These are phyloP conservation scores for Aureobasidium sp. DNA, from an alignment of 2,329 filamentous ascomycete genomes.

Conservation along the genomic window DNA sequence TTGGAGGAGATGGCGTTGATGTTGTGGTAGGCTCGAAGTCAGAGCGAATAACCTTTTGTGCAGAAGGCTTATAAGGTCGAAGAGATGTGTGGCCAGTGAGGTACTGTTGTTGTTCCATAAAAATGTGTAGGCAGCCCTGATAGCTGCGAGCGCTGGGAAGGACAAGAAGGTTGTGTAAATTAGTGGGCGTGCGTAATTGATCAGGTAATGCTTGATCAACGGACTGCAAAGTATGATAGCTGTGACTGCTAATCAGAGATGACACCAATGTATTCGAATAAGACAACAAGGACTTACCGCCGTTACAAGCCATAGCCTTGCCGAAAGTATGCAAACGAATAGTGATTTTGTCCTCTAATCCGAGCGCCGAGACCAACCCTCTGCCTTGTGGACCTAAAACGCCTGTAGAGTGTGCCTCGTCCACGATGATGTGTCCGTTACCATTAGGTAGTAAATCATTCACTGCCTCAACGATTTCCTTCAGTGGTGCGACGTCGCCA, in stretches of 20 bases:
- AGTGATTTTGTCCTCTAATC: slow-evolving; percentile 50
- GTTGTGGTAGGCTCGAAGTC: slow-evolving; percentile 6
- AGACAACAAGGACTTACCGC: slow-evolving; percentile 47
- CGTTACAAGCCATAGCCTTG: slow-evolving; percentile 60
- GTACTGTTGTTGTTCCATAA: slow-evolving; percentile 46
- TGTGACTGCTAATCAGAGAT: slow-evolving; percentile 27
- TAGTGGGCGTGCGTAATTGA: slow-evolving; percentile 68
- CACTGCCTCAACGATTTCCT: slow-evolving; percentile 52
- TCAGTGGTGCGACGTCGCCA: slow-evolving; percentile 62
- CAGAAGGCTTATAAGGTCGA: slow-evolving; percentile 27
- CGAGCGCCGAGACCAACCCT: slow-evolving; percentile 52
- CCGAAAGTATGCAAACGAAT: slow-evolving; percentile 59
- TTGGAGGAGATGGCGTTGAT: slow-evolving; percentile 21
- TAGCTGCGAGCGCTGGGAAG: slow-evolving; percentile 53
- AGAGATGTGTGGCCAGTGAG: slow-evolving; percentile 41
- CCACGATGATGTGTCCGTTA: slow-evolving; percentile 58
- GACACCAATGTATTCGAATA: too few relatives aligned
- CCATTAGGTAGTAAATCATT: slow-evolving; percentile 48
- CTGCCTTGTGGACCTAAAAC: slow-evolving; percentile 50
- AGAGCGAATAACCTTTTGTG: slow-evolving; percentile 25
- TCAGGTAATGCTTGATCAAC: slow-evolving; percentile 54
- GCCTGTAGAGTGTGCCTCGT: slow-evolving; percentile 62
- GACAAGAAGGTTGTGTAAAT: slow-evolving; percentile 69
- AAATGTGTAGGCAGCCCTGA: slow-evolving; percentile 51
- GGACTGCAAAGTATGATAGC: slow-evolving; percentile 57